Conservation (phyloP, 352 stramenopile genomes). For the Phytophthora idaei region DNA sequence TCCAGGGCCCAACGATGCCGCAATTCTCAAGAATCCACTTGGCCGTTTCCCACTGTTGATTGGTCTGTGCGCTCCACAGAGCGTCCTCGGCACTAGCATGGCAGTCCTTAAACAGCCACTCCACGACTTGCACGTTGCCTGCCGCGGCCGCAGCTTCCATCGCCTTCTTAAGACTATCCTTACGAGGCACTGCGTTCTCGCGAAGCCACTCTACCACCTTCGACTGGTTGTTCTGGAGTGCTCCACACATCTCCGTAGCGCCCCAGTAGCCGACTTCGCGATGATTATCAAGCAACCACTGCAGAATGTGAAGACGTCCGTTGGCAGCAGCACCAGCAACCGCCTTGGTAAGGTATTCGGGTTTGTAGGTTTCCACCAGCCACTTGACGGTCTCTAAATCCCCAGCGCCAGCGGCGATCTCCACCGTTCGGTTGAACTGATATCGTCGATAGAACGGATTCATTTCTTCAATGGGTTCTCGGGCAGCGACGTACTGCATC, state of each 20-base stretch:
- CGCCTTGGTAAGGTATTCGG: conserved; percentile 29
- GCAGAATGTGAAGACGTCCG: conserved; percentile 32
- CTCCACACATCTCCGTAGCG: conserved; percentile 39
- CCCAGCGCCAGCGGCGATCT: conserved; percentile 21
- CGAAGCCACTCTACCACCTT: conserved; percentile 34
- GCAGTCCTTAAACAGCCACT: conserved; percentile 33
- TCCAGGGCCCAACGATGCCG: conserved; percentile 33
- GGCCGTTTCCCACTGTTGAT: conserved; percentile 27
- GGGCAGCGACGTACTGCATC: conserved; percentile 38
- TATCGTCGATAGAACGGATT: conserved; percentile 32
- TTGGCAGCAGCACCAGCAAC: conserved; percentile 28
- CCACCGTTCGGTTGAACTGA: conserved; percentile 30
- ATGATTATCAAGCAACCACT: conserved; percentile 33
- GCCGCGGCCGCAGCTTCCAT: conserved; percentile 42
- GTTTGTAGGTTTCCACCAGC: conserved; percentile 29
- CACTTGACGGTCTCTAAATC: conserved; percentile 32
- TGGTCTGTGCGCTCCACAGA: conserved; percentile 28
- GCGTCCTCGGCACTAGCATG: conserved; percentile 27
- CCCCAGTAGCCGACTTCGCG: conserved; percentile 36
- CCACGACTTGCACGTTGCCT: conserved; percentile 39
- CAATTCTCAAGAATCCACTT: conserved; percentile 39
- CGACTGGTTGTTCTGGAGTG: conserved; percentile 27
- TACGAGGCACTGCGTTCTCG: conserved; percentile 22
- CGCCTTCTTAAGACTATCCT: conserved; percentile 37
- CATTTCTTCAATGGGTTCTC: conserved; percentile 23